Evolutionary conservation across 768 basidiomycete species (phyloP), one percentile per base, ranked within the genome.

Genomic region (Rhodotorula kratochvilovae): DNA sequence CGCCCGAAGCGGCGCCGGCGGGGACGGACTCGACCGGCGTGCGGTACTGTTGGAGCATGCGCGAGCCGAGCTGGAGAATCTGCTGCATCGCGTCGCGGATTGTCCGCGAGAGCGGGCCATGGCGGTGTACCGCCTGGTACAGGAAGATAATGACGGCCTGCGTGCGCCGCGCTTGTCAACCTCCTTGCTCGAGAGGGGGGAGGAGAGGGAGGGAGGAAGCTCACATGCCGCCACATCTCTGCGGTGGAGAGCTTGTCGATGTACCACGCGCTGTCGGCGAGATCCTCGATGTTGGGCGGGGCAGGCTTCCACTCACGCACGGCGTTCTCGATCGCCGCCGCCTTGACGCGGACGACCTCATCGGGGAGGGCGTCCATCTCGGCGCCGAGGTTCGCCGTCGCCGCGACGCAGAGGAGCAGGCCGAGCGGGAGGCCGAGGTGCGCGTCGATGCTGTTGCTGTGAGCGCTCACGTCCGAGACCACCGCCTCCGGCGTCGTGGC

Each of bases 141-240:
- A 74, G 69, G 59, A 70, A 63, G 59, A 74, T 60, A 15, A 74
- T 35, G 46, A 63, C 39, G 3, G 73, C 68, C 68, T 73, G 50
- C 23, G 12, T 2, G 45, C 29, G 27, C 5, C 60, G 53, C 7
- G 17, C 17, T 16, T 29, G 46, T 46, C 23, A 58, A n/a, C n/a
- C n/a, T n/a, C n/a, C n/a, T n/a, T n/a, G 35, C 15, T 25, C 17
- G 6, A 15, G 57, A 42, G 33, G 3, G 23, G 35, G 15, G 12
- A 3, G 21, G 45, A 16, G 36, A 31, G 29, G 16, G 51, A 10
- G 19, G 27, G 4, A 27, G 11, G 27, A 36, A 46, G 59, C 64
- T n/a, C 39, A 74, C 72, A 13, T 70, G 46, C 11, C 73, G 56
- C 73, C 73, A 74, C 73, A 74, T 74, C 55, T 74, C 73, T 6